phyloP scores from a whole-genome alignment of 2,329 filamentous ascomycete species.

The Fusarium anguioides region DNA sequence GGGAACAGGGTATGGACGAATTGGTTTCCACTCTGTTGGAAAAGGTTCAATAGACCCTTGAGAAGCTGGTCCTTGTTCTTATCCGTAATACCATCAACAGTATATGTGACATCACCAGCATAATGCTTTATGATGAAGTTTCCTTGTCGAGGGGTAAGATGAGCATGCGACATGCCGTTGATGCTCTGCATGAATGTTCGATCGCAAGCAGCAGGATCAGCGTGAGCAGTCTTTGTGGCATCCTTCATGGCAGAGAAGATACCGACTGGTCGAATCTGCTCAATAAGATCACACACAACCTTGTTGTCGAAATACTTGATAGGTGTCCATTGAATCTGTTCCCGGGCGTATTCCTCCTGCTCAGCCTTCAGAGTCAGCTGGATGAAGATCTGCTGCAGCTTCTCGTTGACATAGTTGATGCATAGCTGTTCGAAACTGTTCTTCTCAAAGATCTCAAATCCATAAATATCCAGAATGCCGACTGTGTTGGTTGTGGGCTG shows the following conservation, averaged over 20 bases:
- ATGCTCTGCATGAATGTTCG: conserved; percentile 94
- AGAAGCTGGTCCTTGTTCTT: conserved; percentile 99
- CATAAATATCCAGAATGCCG: conserved; percentile 98
- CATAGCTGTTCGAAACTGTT: conserved; percentile 99
- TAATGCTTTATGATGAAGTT: conserved; percentile 99
- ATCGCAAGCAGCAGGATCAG: conserved; percentile 92
- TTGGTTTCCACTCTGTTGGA: conserved; percentile 82
- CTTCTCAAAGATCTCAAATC: conserved; percentile 99
- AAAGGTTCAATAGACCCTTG: conserved; percentile 91
- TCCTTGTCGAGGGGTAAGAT: conserved; percentile 91
- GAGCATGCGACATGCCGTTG: conserved; percentile 89
- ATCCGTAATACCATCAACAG: conserved; percentile 95
- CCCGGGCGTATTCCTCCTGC: conserved; percentile 95
- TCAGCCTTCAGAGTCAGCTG: conserved; percentile 96
- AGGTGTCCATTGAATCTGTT: conserved; percentile 98
- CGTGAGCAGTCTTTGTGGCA: conserved; percentile 97
- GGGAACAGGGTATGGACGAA: conserved; percentile 94
- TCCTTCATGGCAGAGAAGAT: conserved; percentile 97
- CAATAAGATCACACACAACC: conserved; percentile 96
- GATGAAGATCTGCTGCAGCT: conserved; percentile 98
- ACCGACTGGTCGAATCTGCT: conserved; percentile 88
- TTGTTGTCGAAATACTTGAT: conserved; percentile 99
- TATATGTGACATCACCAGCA: conserved; percentile 94
- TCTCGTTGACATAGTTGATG: conserved; percentile 99
- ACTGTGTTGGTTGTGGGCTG: conserved; percentile 84